Conservation (phyloP, 345 rosid genomes). For the Hibiscus mutabilis region DNA sequence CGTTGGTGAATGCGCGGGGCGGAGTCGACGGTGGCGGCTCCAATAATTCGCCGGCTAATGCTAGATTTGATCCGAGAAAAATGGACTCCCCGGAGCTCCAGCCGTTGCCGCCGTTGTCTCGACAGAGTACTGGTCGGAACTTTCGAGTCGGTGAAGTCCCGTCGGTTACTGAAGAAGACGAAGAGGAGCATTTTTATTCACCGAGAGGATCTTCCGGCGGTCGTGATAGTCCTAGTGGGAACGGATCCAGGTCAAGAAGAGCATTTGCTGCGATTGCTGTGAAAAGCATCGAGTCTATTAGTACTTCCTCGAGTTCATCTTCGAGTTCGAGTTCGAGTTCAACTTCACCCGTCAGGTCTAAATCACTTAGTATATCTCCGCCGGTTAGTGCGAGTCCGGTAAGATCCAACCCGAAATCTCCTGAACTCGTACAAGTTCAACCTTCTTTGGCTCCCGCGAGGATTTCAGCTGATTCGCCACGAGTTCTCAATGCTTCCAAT, state of each 20-base stretch:
- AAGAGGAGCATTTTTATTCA: slow-evolving; percentile 76
- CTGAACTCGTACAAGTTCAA: slow-evolving; percentile 22
- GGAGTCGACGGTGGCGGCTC: slow-evolving; percentile 32
- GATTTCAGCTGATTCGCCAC: slow-evolving; percentile 17
- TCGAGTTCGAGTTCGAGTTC: slow-evolving; percentile 72
- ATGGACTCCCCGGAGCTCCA: slow-evolving; percentile 90
- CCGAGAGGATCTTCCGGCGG: slow-evolving; percentile 75
- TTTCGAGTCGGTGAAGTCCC: slow-evolving; percentile 35
- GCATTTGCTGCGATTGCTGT: slow-evolving; percentile 31
- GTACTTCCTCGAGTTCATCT: slow-evolving; percentile 50
- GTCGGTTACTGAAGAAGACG: slow-evolving; percentile 54
- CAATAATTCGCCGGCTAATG: slow-evolving; percentile 10
- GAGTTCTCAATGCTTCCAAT: slow-evolving; percentile 2
- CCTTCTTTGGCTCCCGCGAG: slow-evolving; percentile 13
- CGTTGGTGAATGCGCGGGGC: slow-evolving; percentile 40
- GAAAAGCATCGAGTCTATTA: slow-evolving; percentile 42
- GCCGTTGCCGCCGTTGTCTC: slow-evolving; percentile 79
- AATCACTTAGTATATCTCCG: slow-evolving; percentile 71
- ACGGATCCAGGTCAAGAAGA: slow-evolving; percentile 72
- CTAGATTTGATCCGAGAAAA: slow-evolving; percentile 43
- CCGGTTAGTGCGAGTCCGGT: slow-evolving; percentile 57
- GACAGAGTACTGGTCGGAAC: slow-evolving; percentile 41
- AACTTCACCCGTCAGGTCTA: slow-evolving; percentile 79
- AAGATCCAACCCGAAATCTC: slow-evolving; percentile 53
- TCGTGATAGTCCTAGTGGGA: slow-evolving; percentile 42